A percentile compares a stretch with the other conserved stretches of the same genome.
These are phyloP conservation scores for Fusarium euwallaceae DNA, from an alignment of 2,329 filamentous ascomycete genomes.

Conservation along the genomic window DNA sequence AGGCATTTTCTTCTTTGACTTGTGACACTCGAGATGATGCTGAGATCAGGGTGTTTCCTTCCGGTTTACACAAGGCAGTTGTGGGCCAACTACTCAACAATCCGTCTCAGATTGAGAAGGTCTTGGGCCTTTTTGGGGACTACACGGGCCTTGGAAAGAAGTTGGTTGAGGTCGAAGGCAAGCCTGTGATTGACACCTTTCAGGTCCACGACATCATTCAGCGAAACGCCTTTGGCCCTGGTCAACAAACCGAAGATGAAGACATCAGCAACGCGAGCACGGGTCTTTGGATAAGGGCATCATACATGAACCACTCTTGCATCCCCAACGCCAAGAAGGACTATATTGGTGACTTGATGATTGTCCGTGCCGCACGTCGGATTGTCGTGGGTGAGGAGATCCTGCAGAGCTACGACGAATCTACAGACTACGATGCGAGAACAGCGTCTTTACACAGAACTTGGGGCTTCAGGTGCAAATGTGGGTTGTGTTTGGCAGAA, in stretches of 20 bases:
- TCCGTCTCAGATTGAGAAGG: conserved; percentile 37
- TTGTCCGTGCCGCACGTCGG: conserved; percentile 52
- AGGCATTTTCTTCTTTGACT: conserved; percentile 48
- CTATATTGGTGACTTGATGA: conserved; percentile 56
- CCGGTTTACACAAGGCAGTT: conserved; percentile 48
- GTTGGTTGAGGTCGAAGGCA: conserved; percentile 43
- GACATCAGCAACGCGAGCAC: conserved; percentile 50
- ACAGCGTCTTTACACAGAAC: conserved; percentile 38
- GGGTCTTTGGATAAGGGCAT: conserved; percentile 55
- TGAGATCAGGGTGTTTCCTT: conserved; percentile 47
- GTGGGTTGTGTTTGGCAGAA: conserved; percentile 52
- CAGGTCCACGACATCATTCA: conserved; percentile 51
- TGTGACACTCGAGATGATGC: conserved; percentile 49
- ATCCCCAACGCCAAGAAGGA: conserved; percentile 52
- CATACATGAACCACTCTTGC: conserved; percentile 60
- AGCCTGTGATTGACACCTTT: conserved; percentile 48
- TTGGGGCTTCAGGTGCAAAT: conserved; percentile 56
- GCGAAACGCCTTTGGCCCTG: conserved; percentile 51
- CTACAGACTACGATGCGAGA: conserved; percentile 43
- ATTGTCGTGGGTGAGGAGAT: conserved; percentile 53
- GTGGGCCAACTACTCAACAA: conserved; percentile 47
- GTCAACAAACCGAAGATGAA: conserved; percentile 46
- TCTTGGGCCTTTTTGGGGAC: conserved; percentile 46
- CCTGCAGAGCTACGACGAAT: conserved; percentile 50
- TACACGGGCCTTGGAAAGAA: conserved; percentile 41